Conservation (phyloP, 768 basidiomycete genomes). For the Kwoniella europaea region DNA sequence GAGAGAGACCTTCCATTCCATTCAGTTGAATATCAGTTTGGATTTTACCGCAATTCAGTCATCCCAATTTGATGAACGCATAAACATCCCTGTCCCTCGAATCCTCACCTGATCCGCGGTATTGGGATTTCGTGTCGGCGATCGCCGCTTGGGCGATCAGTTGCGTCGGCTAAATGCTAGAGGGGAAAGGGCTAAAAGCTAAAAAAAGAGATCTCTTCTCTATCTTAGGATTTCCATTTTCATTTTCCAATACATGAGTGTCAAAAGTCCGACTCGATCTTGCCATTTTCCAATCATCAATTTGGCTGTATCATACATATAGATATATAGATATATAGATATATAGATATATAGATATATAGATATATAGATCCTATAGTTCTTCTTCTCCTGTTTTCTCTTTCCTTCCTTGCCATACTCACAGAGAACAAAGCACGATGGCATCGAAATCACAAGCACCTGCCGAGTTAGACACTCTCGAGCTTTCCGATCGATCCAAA, state of each 20-base stretch:
- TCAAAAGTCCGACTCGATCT: too few species aligned
- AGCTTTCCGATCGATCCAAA: slow-evolving; percentile 15
- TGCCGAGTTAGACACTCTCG: slow-evolving; percentile 2
- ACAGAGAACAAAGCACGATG: neutral
- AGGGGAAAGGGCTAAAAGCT: neutral
- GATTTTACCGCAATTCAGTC: neutral
- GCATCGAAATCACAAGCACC: neutral
- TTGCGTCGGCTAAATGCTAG: slow-evolving; percentile 9
- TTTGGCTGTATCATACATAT: too few species aligned
- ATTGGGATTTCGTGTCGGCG: neutral
- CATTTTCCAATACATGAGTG: neutral
- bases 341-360: too few species aligned
- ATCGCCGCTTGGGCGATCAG: slow-evolving; percentile 1
- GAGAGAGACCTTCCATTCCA: neutral
- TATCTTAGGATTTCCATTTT: slow-evolving; percentile 7
- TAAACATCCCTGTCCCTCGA: neutral
- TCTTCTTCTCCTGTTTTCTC: neutral
- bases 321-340: too few species aligned
- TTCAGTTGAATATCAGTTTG: neutral
- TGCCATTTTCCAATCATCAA: too few species aligned
- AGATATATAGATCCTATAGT: too few species aligned
- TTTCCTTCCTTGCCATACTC: neutral
- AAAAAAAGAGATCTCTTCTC: neutral
- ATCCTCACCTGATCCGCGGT: neutral
- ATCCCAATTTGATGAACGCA: neutral